A percentile compares a stretch with the other conserved stretches of the same genome.
Evolutionary conservation across 140 eudicot genomes (phyloP).

Genomic region (Flaveria floridana): DNA sequence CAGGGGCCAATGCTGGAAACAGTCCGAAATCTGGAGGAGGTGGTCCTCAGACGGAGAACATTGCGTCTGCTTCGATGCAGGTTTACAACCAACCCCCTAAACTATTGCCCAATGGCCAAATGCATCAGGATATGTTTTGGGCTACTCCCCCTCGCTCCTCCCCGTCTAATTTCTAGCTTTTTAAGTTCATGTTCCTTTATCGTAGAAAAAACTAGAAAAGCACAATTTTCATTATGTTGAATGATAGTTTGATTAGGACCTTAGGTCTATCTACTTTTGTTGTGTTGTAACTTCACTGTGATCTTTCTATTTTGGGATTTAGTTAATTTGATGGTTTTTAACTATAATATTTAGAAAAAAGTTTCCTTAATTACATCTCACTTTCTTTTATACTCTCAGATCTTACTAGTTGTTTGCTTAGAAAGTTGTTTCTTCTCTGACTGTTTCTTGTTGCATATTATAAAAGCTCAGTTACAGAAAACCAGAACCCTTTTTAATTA

Average conservation of each 20-base stretch:
- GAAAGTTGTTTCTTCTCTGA: too few relatives aligned
- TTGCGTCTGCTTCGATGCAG: conserved; percentile 38
- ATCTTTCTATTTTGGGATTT: conserved; percentile 22
- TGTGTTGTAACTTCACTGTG: conserved; percentile 15
- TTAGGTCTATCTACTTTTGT: neutral
- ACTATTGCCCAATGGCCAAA: conserved; percentile 61
- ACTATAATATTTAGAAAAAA: neutral
- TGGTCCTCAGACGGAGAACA: conserved; percentile 31
- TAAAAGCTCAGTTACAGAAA: too few relatives aligned
- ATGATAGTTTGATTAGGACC: conserved; percentile 16
- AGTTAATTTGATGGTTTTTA: conserved; percentile 23
- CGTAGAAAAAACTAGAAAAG: conserved; percentile 11
- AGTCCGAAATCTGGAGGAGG: conserved; percentile 37
- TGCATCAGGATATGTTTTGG: conserved; percentile 65
- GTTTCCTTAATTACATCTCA: too few relatives aligned
- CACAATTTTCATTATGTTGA: conserved; percentile 11
- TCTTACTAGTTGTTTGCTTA: too few relatives aligned
- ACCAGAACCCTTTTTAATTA: too few relatives aligned
- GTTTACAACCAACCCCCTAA: conserved; percentile 57
- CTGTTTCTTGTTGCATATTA: too few relatives aligned
- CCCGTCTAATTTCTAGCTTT: conserved; percentile 43
- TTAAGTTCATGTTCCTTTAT: conserved; percentile 20
- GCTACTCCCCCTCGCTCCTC: conserved; percentile 61
- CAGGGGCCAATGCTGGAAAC: conserved; percentile 34
- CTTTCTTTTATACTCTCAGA: too few relatives aligned